Base-by-base conservation (phyloP, 2,329 filamentous ascomycete genomes). In the Colletotrichum simmondsii region DNA sequence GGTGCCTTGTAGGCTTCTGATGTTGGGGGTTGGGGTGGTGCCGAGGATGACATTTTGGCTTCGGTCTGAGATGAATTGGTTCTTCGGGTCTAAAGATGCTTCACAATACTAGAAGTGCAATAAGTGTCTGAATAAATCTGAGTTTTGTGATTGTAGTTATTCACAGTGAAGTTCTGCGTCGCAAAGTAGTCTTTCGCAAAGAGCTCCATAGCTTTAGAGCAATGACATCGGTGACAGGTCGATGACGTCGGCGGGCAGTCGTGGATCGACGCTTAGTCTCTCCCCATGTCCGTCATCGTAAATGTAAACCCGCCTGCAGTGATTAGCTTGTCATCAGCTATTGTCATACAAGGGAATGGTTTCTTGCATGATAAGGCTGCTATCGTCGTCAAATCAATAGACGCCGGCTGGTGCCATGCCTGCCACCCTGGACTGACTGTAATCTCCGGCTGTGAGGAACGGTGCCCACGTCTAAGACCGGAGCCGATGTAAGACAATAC, bases 231-330 rank as follows among this genome's bases (percentile, higher is more conserved):
- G 71, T 71, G 66, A 70, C 66, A 32, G 65, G 58, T 73, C 71
- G 71, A 74, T 74, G 73, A 74, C 73, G 73, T 74, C 73, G 73
- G 61, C 37, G 60, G 56, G 71, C 52, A 57, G 42, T 6, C 64
- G 7, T 57, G 35, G 69, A 74, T 74, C 72, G 72, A 71, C 69
- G 69, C 65, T 69, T 58, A 32, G 42, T 52, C 28, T 14, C 28
- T 28, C 53, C 60, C 60, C 6, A n/a, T 49, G 16, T 3, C 16
- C 66, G 57, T 65, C 26, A 57, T 37, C 70, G 71, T 73, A 35
- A 57, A 52, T 37, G 66, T 73, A 46, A 61, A 46, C 3, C 26
- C 22, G n/a, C 19, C 24, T 26, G 28, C 61, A 22, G 14, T 54
- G 57, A 30, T 61, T 46, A n/a, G 7, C 37, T 3, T 14, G 11